These are phyloP conservation scores for Zanthoxylum bungeanum DNA, from an alignment of 345 rosid genomes.

Conservation along the genomic window DNA sequence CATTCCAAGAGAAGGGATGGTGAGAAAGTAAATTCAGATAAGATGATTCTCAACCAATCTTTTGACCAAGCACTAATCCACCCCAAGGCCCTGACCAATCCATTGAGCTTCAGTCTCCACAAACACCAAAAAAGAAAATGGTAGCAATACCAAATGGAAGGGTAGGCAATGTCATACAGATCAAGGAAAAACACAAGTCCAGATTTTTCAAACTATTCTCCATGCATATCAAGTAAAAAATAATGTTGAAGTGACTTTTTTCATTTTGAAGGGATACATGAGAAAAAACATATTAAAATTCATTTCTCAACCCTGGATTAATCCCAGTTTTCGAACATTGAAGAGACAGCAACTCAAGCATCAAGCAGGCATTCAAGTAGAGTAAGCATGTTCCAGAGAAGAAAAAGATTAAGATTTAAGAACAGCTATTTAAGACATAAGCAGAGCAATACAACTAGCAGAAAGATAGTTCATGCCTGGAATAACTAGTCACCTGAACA, in stretches of 20 bases:
- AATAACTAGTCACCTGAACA: conserved; percentile 54
- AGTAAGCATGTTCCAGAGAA: not conserved
- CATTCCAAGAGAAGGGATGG: not conserved
- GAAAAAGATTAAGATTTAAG: not conserved
- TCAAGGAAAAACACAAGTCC: not conserved
- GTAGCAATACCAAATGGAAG: not conserved
- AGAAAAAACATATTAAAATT: not conserved
- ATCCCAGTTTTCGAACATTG: conserved; percentile 1
- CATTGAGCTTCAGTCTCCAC: not conserved
- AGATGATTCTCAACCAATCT: not conserved
- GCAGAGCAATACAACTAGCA: not conserved
- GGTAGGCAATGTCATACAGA: not conserved
- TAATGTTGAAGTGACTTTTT: not conserved
- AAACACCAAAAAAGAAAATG: not conserved
- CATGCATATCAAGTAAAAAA: not conserved
- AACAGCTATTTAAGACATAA: not conserved
- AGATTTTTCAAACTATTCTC: not conserved
- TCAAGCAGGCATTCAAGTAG: not conserved
- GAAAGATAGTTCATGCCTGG: not conserved
- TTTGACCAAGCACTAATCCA: not conserved
- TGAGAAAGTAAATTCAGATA: not conserved
- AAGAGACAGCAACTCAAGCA: not conserved
- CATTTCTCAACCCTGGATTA: not conserved
- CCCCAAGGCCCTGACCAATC: not conserved
- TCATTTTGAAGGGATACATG: not conserved